A percentile compares a stretch with the other conserved stretches of the same genome.
Evolutionary conservation across 331 rosid genomes (phyloP).

Genomic region (Quercus tomentella): DNA sequence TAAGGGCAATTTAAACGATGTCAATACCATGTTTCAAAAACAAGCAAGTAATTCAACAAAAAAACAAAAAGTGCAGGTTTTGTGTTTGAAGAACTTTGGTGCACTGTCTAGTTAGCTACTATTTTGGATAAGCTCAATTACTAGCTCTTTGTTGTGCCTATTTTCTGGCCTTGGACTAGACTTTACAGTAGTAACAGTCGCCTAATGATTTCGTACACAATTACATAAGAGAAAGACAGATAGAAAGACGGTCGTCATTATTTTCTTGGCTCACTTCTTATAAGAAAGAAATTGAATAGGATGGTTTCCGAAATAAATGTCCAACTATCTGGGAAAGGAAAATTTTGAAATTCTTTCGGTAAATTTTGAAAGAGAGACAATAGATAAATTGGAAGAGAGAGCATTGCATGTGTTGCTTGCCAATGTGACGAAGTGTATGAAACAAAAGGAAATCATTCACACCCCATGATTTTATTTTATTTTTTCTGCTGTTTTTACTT

Average conservation of each 20-base stretch:
- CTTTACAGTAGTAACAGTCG: not conserved
- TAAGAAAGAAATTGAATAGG: not conserved
- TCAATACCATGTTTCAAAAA: not conserved
- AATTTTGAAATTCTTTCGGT: not conserved
- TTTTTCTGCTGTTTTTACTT: not conserved
- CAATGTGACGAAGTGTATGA: not conserved
- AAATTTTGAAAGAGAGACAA: not conserved
- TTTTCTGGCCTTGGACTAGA: not conserved
- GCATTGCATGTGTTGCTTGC: not conserved
- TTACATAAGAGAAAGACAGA: not conserved
- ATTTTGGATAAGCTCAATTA: not conserved
- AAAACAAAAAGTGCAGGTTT: not conserved
- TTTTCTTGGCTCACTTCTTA: not conserved
- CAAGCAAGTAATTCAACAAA: not conserved
- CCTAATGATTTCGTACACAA: not conserved
- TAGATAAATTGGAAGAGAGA: too few relatives aligned
- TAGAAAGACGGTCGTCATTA: not conserved
- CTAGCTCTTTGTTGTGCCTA: not conserved
- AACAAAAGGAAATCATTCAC: not conserved
- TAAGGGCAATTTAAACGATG: not conserved
- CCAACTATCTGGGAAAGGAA: not conserved
- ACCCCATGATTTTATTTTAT: not conserved
- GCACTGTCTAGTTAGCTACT: not conserved
- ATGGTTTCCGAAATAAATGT: not conserved
- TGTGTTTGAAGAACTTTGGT: not conserved